phyloP scores from a whole-genome alignment of 2,329 filamentous ascomycete genomes.

The Calonectria henricotiae region DNA sequence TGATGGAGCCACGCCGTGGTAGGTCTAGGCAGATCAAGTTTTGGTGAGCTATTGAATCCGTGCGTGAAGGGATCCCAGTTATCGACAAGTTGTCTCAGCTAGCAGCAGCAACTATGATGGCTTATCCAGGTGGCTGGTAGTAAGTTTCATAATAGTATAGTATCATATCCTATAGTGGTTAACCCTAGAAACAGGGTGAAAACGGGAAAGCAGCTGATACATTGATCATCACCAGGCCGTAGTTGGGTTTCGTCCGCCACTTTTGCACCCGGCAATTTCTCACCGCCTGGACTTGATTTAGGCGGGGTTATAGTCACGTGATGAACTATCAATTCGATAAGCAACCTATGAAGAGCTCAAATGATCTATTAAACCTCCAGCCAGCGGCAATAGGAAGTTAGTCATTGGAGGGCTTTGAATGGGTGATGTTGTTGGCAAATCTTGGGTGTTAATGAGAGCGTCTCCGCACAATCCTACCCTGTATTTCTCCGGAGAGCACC shows the following conservation, averaged over 20 bases:
- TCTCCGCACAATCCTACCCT: too few species aligned
- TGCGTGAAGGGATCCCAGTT: background rate
- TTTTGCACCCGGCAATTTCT: background rate
- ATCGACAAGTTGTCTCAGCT: background rate
- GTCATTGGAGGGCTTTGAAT: background rate
- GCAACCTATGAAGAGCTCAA: background rate
- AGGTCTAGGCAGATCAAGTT: background rate
- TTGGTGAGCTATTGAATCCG: background rate
- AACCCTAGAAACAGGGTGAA: background rate
- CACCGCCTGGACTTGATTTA: conserved; percentile 7
- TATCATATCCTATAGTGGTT: background rate
- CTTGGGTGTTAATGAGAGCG: too few species aligned
- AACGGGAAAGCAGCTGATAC: background rate
- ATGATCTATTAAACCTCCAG: too few species aligned
- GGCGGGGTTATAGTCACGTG: background rate
- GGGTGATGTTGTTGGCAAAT: background rate
- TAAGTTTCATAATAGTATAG: background rate
- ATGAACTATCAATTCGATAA: background rate
- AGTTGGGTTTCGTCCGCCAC: background rate
- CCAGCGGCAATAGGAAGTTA: too few species aligned
- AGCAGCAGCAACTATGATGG: background rate
- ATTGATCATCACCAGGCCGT: background rate
- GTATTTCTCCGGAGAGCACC: too few species aligned
- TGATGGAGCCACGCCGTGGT: conserved; percentile 17
- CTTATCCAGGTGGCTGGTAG: too few species aligned